Percentiles rank a stretch among this genome's conserved stretches.
phyloP scores from a whole-genome alignment of 2,329 filamentous ascomycete genomes.

The Aspergillus novofumigatus region DNA sequence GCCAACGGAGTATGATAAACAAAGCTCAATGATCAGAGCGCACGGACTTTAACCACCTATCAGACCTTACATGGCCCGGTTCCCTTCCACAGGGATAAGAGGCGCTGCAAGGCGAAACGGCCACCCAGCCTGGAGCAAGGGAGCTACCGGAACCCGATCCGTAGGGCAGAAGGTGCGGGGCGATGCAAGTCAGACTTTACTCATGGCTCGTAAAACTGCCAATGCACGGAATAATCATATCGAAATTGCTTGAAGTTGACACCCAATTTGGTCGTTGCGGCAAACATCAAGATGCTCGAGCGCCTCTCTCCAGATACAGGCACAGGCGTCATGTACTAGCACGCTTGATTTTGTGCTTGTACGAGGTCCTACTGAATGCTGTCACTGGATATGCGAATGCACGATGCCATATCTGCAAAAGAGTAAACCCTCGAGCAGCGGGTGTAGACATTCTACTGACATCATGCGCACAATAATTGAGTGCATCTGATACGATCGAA shows the following conservation, averaged over 20 bases:
- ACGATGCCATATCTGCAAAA: not conserved
- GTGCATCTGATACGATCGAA: not conserved
- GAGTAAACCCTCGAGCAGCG: not conserved
- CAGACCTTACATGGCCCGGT: constrained; percentile 37
- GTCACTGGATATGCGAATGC: not conserved
- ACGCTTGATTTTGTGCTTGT: not conserved
- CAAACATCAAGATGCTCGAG: not conserved
- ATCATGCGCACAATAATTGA: not conserved
- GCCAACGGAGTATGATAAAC: constrained; percentile 37
- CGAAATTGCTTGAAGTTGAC: not conserved
- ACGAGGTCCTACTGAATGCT: not conserved
- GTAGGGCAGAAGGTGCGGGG: constrained; percentile 6
- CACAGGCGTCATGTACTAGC: not conserved
- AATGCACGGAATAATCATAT: not conserved
- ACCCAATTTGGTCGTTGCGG: not conserved
- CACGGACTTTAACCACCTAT: constrained; percentile 34
- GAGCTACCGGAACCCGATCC: constrained; percentile 16
- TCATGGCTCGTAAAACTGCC: not conserved
- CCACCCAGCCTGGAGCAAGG: constrained; percentile 31
- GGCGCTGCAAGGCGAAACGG: constrained; percentile 22
- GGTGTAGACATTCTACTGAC: not conserved
- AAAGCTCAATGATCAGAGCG: constrained; percentile 26
- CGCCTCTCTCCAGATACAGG: not conserved
- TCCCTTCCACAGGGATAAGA: constrained; percentile 32
- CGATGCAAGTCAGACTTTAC: not conserved